Evolutionary conservation across 139 green algal species (phyloP).

Genomic region (Chlamydomonas sp.): DNA sequence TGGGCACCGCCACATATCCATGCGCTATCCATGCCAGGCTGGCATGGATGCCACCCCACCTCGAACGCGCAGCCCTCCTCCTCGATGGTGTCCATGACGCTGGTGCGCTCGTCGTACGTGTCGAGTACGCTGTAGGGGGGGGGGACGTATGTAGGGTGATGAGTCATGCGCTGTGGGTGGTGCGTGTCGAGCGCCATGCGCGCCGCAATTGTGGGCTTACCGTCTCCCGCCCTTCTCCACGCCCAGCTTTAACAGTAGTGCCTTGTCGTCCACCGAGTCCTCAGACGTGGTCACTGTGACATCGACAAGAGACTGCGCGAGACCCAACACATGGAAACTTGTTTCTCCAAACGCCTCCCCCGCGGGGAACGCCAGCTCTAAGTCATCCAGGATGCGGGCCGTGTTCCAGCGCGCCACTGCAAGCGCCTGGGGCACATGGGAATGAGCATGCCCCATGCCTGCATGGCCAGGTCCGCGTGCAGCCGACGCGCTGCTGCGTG

Average conservation of each 20-base stretch:
- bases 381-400: no score
- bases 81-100: not conserved
- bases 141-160: no score
- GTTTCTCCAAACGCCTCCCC: no score
- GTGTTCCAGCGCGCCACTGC: no score
- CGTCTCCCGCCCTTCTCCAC: constrained; percentile 17
- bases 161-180: no score
- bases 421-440: no score
- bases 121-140: not conserved
- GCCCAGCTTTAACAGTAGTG: constrained; percentile 5
- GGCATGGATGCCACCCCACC: no score
- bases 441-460: no score
- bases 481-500: no score
- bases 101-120: not conserved
- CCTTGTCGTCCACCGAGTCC: not conserved
- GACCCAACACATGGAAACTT: constrained; percentile 8
- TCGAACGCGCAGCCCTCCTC: not conserved
- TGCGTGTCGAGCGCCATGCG: constrained; percentile 4
- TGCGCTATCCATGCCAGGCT: no score
- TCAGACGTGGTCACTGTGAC: constrained; percentile 2
- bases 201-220: constrained; percentile 9
- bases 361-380: not conserved
- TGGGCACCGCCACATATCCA: no score
- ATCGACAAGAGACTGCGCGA: constrained; percentile 8
- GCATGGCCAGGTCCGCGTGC: no score